Evolutionary conservation across 768 basidiomycete genomes (phyloP).

Genomic region (Cystobasidium onofrii): DNA sequence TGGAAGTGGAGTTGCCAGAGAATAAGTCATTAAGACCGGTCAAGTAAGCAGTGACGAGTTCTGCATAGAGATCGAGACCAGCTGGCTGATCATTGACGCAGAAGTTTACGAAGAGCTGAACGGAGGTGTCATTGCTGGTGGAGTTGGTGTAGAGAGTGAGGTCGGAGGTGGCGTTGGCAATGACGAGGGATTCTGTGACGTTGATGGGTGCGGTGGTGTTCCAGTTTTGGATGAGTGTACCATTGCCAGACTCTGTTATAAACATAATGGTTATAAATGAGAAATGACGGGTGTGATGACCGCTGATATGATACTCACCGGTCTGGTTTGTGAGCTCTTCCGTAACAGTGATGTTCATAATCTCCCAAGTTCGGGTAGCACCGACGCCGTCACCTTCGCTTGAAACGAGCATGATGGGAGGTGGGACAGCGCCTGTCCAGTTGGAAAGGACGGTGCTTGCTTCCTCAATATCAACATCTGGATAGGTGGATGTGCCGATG

Average conservation of each 20-base stretch:
- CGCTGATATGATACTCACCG: not conserved
- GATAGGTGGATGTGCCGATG: conserved; percentile 17
- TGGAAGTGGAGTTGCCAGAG: not conserved
- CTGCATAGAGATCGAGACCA: conserved; percentile 17
- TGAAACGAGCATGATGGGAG: conserved; percentile 12
- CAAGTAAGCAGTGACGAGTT: conserved; percentile 26
- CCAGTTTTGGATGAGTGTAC: conserved; percentile 18
- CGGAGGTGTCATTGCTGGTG: conserved; percentile 26
- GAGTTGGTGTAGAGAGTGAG: conserved; percentile 26
- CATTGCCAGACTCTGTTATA: not conserved
- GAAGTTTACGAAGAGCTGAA: conserved; percentile 29
- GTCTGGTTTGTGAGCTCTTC: conserved; percentile 13
- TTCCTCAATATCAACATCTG: not conserved
- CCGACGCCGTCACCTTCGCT: conserved; percentile 15
- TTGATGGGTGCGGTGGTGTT: conserved; percentile 17
- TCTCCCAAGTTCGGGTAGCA: conserved; percentile 12
- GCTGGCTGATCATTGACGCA: conserved; percentile 22
- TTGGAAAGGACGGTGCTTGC: conserved; percentile 8
- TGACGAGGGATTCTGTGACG: conserved; percentile 11
- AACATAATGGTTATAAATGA: no score
- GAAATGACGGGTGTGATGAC: no score
- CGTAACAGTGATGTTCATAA: not conserved
- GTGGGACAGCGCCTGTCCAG: conserved; percentile 17
- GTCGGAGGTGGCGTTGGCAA: conserved; percentile 19
- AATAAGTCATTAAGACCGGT: conserved; percentile 13